These are phyloP conservation scores for Serpula lacrymans DNA, from an alignment of 768 basidiomycete species.

Conservation along the genomic window DNA sequence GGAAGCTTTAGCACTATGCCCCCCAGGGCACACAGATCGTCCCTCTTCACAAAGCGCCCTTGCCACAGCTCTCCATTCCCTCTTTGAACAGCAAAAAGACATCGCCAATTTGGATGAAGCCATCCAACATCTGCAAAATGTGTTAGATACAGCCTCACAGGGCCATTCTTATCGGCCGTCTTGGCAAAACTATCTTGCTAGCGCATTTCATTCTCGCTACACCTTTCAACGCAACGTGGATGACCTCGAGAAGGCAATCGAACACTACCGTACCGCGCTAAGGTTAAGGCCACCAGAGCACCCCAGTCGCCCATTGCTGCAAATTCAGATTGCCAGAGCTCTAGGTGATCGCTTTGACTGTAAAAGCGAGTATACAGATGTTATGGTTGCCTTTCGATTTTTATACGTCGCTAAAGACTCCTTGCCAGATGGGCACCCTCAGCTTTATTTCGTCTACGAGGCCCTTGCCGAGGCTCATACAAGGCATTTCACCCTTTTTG, in stretches of 20 bases:
- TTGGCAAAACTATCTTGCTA: constrained; percentile 11
- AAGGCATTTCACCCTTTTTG: no score
- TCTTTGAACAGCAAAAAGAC: constrained; percentile 7
- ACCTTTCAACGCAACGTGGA: constrained; percentile 15
- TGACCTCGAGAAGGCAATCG: constrained; percentile 23
- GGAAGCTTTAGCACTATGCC: constrained; percentile 19
- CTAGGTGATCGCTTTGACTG: no score
- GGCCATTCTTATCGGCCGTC: constrained; percentile 7
- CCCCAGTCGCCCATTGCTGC: background rate
- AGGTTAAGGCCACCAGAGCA: constrained; percentile 3
- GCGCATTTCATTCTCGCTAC: constrained; percentile 9
- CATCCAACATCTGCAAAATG: constrained; percentile 12
- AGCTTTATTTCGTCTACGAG: no score
- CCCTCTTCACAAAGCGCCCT: constrained; percentile 10
- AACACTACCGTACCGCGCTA: constrained; percentile 23
- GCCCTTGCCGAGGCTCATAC: no score
- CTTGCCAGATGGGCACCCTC: background rate
- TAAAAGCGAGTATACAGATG: no score
- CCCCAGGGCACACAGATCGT: constrained; percentile 12
- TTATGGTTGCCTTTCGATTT: background rate
- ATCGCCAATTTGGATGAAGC: constrained; percentile 13
- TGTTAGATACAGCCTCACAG: background rate
- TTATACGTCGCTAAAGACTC: background rate
- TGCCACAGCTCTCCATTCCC: constrained; percentile 12
- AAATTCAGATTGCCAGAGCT: constrained; percentile 10